These are phyloP conservation scores for Populus hybrid DNA, from an alignment of 441 rosid genomes.

Conservation along the genomic window DNA sequence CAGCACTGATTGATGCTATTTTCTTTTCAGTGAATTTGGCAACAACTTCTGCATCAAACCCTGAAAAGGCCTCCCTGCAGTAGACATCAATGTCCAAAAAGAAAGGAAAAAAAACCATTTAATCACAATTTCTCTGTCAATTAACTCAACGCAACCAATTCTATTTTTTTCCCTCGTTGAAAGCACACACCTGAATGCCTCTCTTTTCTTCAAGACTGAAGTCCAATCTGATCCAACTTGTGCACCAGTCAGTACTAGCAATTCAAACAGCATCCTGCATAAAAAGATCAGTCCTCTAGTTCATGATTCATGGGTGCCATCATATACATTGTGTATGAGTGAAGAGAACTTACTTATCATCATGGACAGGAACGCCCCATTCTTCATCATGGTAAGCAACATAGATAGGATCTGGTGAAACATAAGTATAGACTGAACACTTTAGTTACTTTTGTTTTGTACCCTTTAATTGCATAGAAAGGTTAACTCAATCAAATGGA, in stretches of 20 bases:
- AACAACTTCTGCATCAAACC: slow-evolving; percentile 55
- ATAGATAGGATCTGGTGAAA: slow-evolving; percentile 55
- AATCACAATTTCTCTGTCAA: background rate
- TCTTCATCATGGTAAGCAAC: slow-evolving; percentile 70
- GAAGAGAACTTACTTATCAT: slow-evolving; percentile 43
- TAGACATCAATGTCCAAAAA: background rate
- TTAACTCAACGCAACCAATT: background rate
- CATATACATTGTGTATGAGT: background rate
- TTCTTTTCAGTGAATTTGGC: slow-evolving; percentile 56
- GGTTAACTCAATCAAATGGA: background rate
- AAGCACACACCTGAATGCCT: slow-evolving; percentile 41
- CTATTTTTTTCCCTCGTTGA: background rate
- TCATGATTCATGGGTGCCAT: background rate
- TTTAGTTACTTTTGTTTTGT: background rate
- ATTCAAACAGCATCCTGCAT: slow-evolving; percentile 61
- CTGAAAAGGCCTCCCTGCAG: slow-evolving; percentile 60
- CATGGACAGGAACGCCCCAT: slow-evolving; percentile 78
- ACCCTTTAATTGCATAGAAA: background rate
- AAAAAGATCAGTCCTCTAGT: background rate
- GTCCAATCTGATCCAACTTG: slow-evolving; percentile 86
- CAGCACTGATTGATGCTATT: slow-evolving; percentile 37
- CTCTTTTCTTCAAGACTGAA: slow-evolving; percentile 59
- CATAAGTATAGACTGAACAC: background rate
- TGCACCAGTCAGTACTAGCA: slow-evolving; percentile 61
- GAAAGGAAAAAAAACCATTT: background rate